Base-by-base conservation (phyloP, 208 protist species). In the Leishmania martiniquensis region DNA sequence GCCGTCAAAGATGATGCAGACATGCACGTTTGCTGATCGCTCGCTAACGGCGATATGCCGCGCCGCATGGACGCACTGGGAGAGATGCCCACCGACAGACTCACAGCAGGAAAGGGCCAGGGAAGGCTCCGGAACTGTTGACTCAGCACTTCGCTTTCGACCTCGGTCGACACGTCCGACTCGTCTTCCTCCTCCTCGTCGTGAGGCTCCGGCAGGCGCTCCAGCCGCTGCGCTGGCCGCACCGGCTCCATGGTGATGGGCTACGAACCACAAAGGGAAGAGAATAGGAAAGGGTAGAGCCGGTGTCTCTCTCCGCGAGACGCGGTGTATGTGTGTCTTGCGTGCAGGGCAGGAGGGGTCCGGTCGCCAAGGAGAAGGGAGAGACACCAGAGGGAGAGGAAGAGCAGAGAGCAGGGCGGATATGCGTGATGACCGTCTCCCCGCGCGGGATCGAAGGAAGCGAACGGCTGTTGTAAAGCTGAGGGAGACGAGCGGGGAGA, bases 1-100 rank as follows among this genome's bases (percentile, higher is more conserved):
- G 55, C 78, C n/a, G 78, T 82, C 32, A 82, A 57, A 20, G 78
- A 82, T 4, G 78, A 82, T 62, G 71, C 78, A 17, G 78, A 68
- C 4, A 74, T 69, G 60, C 54, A 54, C 44, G 66, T 72, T 22
- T 55, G 78, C 22, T 65, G 78, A 32, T 51, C 34, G 22, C 78
- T 77, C 9, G 66, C 75, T 1, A 59, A 47, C 0, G 71, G 78
- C 3, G 78, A 82, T 67, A 82, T 42, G 44, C 78, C 78, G 4
- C 72, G 65, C 0, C 52, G 45, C 10, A 72, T 57, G n/a, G 68
- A 72, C 47, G 68, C 68, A 29, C 44, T 59, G n/a, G 44, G 22
- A 29, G 72, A 65, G 63, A 66, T 20, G 54, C 60, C 25, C 62
- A 68, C 22, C 59, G 62, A 51, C 78, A 59, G 6, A 15, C 65